Conservation (phyloP, 306 rosid species). For the Pyrus pyrifolia region DNA sequence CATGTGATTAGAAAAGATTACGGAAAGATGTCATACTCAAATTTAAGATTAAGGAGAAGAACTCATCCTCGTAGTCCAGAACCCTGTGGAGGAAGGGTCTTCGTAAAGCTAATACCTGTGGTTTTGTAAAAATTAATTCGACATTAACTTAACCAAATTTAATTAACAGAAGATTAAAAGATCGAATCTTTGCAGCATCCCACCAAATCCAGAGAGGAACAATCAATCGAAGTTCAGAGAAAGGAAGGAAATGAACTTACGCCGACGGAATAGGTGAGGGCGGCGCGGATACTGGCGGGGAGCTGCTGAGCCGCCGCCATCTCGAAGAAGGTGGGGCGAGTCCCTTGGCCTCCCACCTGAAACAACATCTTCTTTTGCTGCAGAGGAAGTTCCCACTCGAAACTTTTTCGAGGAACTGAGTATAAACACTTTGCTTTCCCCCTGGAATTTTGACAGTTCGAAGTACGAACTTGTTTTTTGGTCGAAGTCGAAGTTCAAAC, state of each 20-base stretch:
- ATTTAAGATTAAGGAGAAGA: constrained; percentile 25
- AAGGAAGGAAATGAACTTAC: constrained; percentile 23
- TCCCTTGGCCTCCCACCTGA: constrained; percentile 98
- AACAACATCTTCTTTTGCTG: constrained; percentile 55
- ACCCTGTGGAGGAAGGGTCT: constrained; percentile 62
- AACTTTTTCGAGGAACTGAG: too few species aligned
- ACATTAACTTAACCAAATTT: background rate
- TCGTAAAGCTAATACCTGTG: constrained; percentile 69
- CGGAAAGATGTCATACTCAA: too few species aligned
- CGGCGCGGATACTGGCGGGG: constrained; percentile 86
- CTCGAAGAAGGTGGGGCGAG: constrained; percentile 98
- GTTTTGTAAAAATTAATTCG: too few species aligned
- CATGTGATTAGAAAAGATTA: too few species aligned
- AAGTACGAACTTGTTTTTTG: too few species aligned
- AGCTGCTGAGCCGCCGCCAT: constrained; percentile 99
- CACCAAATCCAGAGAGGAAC: background rate
- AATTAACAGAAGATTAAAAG: background rate
- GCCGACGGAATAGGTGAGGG: constrained; percentile 81
- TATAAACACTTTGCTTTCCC: too few species aligned
- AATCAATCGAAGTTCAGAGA: background rate
- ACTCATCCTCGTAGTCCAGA: constrained; percentile 80
- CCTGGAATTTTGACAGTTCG: too few species aligned
- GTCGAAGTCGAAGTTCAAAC: too few species aligned
- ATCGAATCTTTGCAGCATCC: background rate
- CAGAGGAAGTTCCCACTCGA: background rate